phyloP scores from a whole-genome alignment of 768 basidiomycete species.

The Gymnopilus dilepis region DNA sequence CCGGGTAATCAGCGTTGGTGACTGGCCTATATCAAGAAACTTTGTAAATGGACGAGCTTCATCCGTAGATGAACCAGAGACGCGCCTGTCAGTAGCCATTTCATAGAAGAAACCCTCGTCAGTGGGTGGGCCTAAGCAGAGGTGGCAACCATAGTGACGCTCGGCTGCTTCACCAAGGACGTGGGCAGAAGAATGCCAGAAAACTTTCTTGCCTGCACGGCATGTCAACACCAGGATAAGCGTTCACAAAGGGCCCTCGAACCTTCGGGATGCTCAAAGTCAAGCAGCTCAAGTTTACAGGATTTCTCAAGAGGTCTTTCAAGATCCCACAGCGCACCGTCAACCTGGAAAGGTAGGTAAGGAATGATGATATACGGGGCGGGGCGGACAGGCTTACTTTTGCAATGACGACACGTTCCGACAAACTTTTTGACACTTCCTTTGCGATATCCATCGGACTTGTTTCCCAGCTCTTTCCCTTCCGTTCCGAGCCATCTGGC shows the following conservation, averaged over 20 bases:
- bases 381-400: slow-evolving; percentile 57
- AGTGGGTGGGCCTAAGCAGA: slow-evolving; percentile 96
- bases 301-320: slow-evolving; percentile 91
- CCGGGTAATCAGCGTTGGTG: slow-evolving; percentile 81
- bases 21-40: slow-evolving; percentile 58
- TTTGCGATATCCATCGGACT: slow-evolving; percentile 91
- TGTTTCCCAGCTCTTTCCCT: slow-evolving; percentile 93
- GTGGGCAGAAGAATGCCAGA: slow-evolving; percentile 99
- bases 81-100: slow-evolving; percentile 87
- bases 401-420: slow-evolving; percentile 90
- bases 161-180: slow-evolving; percentile 97
- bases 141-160: slow-evolving; percentile 94
- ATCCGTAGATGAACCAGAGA: background rate
- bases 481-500: slow-evolving; percentile 83
- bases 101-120: slow-evolving; percentile 99
- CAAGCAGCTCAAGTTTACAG: slow-evolving; percentile 81
- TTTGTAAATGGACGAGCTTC: too few species aligned
- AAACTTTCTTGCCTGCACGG: slow-evolving; percentile 85
- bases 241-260: slow-evolving; percentile 8
- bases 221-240: background rate
- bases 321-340: slow-evolving; percentile 91
- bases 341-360: slow-evolving; percentile 55
- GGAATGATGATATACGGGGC: background rate
- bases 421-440: slow-evolving; percentile 82
- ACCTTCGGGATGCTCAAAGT: slow-evolving; percentile 94